A percentile compares a stretch with the other conserved stretches of the same genome.
Evolutionary conservation across 2,329 filamentous ascomycete species (phyloP).

Genomic region (Xylogone sp.): DNA sequence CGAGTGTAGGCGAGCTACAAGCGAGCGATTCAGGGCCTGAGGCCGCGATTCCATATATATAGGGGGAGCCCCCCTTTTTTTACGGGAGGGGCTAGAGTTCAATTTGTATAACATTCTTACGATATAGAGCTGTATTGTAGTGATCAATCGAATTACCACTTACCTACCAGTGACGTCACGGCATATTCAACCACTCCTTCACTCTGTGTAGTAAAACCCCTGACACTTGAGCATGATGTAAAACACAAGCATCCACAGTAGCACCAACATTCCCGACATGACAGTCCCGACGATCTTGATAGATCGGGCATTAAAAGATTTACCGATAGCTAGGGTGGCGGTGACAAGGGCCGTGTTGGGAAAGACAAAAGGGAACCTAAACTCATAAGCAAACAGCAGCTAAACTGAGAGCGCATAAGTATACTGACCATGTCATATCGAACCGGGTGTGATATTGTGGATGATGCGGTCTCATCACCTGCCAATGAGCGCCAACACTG

Average conservation of each 20-base stretch:
- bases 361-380: conserved; percentile 61
- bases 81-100: no score
- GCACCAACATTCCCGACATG: conserved; percentile 59
- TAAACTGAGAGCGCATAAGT: conserved; percentile 57
- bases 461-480: conserved; percentile 49
- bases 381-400: conserved; percentile 60
- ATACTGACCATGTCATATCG: conserved; percentile 79
- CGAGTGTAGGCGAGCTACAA: no score
- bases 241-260: conserved; percentile 67
- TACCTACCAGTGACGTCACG: no score
- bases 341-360: conserved; percentile 46
- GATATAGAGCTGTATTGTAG: no score
- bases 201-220: no score
- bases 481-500: conserved; percentile 69
- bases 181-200: no score
- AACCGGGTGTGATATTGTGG: conserved; percentile 59
- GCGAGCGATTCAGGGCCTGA: no score
- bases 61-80: no score
- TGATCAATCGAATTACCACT: no score
- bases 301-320: conserved; percentile 53
- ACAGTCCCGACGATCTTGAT: conserved; percentile 66
- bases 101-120: no score
- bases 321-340: conserved; percentile 68
- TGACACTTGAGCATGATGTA: conserved; percentile 66
- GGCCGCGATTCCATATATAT: no score